Evolutionary conservation across 1,284 basidiomycete species (phyloP).

Genomic region (Sutorius eximius): DNA sequence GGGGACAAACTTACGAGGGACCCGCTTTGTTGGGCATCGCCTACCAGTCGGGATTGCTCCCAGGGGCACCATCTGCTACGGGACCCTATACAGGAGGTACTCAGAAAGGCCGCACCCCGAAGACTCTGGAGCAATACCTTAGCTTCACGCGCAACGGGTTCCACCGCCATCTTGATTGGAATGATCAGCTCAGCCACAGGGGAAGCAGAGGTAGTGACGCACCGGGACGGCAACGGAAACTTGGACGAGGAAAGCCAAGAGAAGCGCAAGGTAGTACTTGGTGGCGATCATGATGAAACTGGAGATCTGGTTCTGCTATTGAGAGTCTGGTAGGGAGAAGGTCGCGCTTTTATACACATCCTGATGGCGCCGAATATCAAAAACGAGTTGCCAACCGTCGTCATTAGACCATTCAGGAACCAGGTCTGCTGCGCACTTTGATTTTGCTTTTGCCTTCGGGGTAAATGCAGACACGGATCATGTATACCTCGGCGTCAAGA

Average conservation of each 20-base stretch:
- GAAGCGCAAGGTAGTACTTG: slow-evolving; percentile 23
- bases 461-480: neutral
- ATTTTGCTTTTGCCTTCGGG: neutral
- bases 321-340: neutral
- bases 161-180: neutral
- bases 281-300: slow-evolving; percentile 16
- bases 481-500: no score
- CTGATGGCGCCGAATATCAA: slow-evolving; percentile 21
- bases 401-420: slow-evolving; percentile 25
- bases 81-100: no score
- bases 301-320: neutral
- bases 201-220: neutral
- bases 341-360: slow-evolving; percentile 24
- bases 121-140: no score
- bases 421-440: neutral
- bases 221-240: slow-evolving; percentile 29
- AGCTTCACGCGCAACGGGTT: no score
- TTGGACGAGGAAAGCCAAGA: slow-evolving; percentile 23
- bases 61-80: no score
- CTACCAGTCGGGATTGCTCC: no score
- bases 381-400: slow-evolving; percentile 20
- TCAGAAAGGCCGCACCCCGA: no score
- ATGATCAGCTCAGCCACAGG: neutral
- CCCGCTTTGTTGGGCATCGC: no score
- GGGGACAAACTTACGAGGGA: no score